phyloP scores from a whole-genome alignment of 169 alveolate species.

The Eimeria maxima region DNA sequence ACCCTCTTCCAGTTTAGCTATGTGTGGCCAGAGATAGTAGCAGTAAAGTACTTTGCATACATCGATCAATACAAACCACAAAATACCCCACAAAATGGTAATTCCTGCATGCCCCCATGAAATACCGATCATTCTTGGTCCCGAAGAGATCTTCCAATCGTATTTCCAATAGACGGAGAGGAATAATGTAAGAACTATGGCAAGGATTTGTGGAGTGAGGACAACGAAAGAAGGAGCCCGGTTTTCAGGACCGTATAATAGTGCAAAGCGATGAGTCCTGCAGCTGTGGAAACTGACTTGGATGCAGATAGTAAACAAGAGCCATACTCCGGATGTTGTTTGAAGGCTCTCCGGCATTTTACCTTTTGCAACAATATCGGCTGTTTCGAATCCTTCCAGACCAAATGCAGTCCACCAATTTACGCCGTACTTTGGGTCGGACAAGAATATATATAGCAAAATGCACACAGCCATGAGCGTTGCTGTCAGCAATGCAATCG shows the following conservation, averaged over 20 bases:
- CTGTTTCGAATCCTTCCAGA: slow-evolving; percentile 8
- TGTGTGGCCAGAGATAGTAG: slow-evolving; percentile 38
- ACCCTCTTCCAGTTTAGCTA: not conserved
- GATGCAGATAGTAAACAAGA: slow-evolving; percentile 72
- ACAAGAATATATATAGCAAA: slow-evolving; percentile 61
- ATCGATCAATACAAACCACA: slow-evolving; percentile 81
- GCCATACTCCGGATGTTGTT: slow-evolving; percentile 78
- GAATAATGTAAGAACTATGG: slow-evolving; percentile 64
- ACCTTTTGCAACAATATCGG: not conserved
- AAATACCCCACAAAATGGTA: slow-evolving; percentile 65
- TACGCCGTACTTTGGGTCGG: slow-evolving; percentile 75
- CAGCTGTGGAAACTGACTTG: slow-evolving; percentile 81
- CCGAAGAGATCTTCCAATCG: slow-evolving; percentile 71
- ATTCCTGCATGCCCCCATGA: slow-evolving; percentile 84
- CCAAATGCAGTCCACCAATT: slow-evolving; percentile 79
- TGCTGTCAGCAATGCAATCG: slow-evolving; percentile 68
- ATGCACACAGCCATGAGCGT: slow-evolving; percentile 76
- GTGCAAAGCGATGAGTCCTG: slow-evolving; percentile 61
- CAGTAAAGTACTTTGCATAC: slow-evolving; percentile 58
- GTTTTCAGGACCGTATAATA: slow-evolving; percentile 47
- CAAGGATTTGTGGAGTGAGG: slow-evolving; percentile 57
- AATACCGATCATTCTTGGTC: slow-evolving; percentile 78
- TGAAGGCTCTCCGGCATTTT: slow-evolving; percentile 72
- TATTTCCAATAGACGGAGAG: slow-evolving; percentile 81
- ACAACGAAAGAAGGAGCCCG: slow-evolving; percentile 68